Percentiles rank a stretch among this genome's conserved stretches.
These are phyloP conservation scores for Beauveria bassiana DNA, from an alignment of 2,329 filamentous ascomycete genomes.

Conservation along the genomic window DNA sequence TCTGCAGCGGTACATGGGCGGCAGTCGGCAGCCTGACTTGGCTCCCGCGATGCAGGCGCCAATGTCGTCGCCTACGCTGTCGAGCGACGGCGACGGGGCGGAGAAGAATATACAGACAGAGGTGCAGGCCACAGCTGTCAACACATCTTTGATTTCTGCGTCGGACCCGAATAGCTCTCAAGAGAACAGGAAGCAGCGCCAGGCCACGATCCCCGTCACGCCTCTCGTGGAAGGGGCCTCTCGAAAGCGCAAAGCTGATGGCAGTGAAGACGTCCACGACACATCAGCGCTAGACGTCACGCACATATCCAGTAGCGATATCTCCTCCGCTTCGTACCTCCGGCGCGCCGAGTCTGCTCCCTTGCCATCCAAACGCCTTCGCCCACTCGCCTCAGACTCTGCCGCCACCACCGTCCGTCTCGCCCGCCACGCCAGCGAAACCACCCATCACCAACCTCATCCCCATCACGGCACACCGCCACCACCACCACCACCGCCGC, in stretches of 20 bases:
- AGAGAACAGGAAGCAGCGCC: background rate
- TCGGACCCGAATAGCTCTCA: background rate
- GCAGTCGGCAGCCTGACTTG: slow-evolving; percentile 23
- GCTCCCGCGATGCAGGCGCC: slow-evolving; percentile 18
- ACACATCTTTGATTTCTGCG: background rate
- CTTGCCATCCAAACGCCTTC: slow-evolving; percentile 21
- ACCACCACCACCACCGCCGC: background rate
- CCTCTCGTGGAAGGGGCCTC: background rate
- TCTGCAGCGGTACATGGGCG: slow-evolving; percentile 41
- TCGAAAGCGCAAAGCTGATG: slow-evolving; percentile 2
- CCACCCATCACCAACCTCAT: slow-evolving; percentile 3
- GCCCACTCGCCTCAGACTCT: slow-evolving; percentile 10
- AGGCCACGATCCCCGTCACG: slow-evolving; percentile 2
- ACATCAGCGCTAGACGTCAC: slow-evolving; percentile 20
- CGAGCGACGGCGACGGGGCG: background rate
- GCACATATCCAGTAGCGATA: slow-evolving; percentile 21
- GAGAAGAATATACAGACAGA: background rate
- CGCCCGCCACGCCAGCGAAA: slow-evolving; percentile 24
- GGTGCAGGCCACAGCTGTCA: background rate
- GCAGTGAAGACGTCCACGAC: slow-evolving; percentile 11
- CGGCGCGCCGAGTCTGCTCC: slow-evolving; percentile 25
- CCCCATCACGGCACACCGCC: background rate
- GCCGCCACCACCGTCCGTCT: slow-evolving; percentile 16
- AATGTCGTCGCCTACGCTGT: slow-evolving; percentile 11
- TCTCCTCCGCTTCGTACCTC: slow-evolving; percentile 14